phyloP scores from a whole-genome alignment of 495 filamentous ascomycete genomes.

The Usnea hakonensis region DNA sequence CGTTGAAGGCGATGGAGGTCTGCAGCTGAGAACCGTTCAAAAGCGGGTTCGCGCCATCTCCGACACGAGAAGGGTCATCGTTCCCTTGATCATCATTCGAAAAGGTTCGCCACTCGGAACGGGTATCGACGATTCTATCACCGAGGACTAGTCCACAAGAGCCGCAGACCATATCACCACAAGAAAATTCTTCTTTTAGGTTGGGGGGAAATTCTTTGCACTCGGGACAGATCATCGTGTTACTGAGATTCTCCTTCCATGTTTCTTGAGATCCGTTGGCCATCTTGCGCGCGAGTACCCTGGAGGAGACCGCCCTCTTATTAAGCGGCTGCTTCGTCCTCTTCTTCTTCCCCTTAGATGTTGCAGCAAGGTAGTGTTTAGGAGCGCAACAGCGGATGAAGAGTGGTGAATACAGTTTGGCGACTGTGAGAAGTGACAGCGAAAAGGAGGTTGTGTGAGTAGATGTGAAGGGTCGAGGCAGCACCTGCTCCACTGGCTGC shows the following conservation, averaged over 20 bases:
- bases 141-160: conserved; percentile 88
- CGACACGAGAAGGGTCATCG: conserved; percentile 96
- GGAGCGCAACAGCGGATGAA: conserved; percentile 47
- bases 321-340: conserved; percentile 24
- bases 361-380: conserved; percentile 39
- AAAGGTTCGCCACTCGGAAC: conserved; percentile 98
- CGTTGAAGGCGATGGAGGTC: conserved; percentile 76
- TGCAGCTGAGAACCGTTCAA: conserved; percentile 88
- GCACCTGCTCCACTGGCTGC: conserved; percentile 13
- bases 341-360: conserved; percentile 37
- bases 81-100: conserved; percentile 90
- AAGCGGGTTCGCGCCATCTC: conserved; percentile 78
- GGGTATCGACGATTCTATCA: conserved; percentile 85
- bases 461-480: background rate
- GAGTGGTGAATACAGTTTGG: conserved; percentile 59
- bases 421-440: conserved; percentile 28
- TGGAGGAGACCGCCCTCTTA: conserved; percentile 15
- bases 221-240: conserved; percentile 74
- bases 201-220: conserved; percentile 88
- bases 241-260: conserved; percentile 75
- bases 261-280: conserved; percentile 32
- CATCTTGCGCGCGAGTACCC: conserved; percentile 23
- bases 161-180: conserved; percentile 85
- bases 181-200: conserved; percentile 83
- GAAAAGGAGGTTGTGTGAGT: background rate